These are phyloP conservation scores for Bretschneidera sinensis DNA, from an alignment of 345 rosid genomes.

Conservation along the genomic window DNA sequence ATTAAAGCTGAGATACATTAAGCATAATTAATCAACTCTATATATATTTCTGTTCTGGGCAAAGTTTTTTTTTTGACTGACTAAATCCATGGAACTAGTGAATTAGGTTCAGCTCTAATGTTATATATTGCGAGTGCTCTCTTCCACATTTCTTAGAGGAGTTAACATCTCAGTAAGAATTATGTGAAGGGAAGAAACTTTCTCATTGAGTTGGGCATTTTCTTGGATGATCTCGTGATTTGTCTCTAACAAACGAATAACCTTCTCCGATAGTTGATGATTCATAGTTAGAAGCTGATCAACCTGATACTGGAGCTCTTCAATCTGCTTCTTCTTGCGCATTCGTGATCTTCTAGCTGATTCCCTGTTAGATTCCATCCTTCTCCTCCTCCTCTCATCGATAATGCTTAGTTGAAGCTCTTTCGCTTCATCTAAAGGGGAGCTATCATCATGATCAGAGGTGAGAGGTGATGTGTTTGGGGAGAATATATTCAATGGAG, in stretches of 20 bases:
- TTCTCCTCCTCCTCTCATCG: slow-evolving; percentile 55
- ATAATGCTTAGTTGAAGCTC: slow-evolving; percentile 10
- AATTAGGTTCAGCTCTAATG: slow-evolving; percentile 32
- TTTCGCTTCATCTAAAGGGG: slow-evolving; percentile 26
- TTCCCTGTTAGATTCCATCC: slow-evolving; percentile 76
- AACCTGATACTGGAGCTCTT: slow-evolving; percentile 67
- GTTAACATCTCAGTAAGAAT: slow-evolving; percentile 44
- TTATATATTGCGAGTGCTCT: slow-evolving; percentile 15
- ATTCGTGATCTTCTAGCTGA: slow-evolving; percentile 67
- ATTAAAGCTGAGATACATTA: no score
- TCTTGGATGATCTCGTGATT: slow-evolving; percentile 69
- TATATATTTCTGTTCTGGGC: no score
- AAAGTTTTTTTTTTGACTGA: slow-evolving; percentile 6
- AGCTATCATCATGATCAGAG: slow-evolving; percentile 19
- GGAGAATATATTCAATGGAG: slow-evolving; percentile 30
- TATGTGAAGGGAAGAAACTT: slow-evolving; percentile 53
- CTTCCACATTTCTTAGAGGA: slow-evolving; percentile 40
- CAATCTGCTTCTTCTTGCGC: slow-evolving; percentile 70
- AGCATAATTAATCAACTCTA: no score
- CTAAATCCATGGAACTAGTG: slow-evolving; percentile 11
- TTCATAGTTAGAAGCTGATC: slow-evolving; percentile 52
- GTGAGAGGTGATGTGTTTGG: slow-evolving; percentile 26
- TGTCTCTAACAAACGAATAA: slow-evolving; percentile 53
- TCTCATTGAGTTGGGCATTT: slow-evolving; percentile 70
- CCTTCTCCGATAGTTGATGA: slow-evolving; percentile 60